Evolutionary conservation across 2,329 filamentous ascomycete species (phyloP).

Genomic region (Juglanconis sp.): DNA sequence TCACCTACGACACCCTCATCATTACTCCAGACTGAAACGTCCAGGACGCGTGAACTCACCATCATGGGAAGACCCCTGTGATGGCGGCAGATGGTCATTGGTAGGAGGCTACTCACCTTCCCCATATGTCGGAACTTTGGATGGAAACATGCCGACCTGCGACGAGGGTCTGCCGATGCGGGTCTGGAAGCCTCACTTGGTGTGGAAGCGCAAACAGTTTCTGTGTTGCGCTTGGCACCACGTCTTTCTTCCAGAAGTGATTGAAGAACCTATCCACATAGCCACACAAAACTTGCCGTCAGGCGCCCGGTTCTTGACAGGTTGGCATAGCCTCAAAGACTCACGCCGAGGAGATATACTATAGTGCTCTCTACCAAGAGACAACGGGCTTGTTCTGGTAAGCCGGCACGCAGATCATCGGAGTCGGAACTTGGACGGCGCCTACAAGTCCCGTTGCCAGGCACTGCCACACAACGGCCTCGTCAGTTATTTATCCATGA

Average conservation of each 20-base stretch:
- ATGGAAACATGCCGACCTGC: constrained; percentile 4
- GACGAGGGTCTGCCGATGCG: neutral
- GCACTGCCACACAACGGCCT: neutral
- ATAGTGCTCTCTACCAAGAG: too few relatives aligned
- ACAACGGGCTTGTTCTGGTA: neutral
- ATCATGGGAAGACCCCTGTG: neutral
- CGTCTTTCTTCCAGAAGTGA: too few relatives aligned
- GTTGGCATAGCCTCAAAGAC: too few relatives aligned
- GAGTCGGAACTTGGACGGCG: constrained; percentile 1
- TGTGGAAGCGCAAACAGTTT: too few relatives aligned
- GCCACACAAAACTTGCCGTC: too few relatives aligned
- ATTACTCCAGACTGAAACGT: neutral
- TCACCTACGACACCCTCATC: neutral
- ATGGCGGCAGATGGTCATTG: neutral
- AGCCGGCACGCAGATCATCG: constrained; percentile 1
- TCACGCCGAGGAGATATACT: too few relatives aligned
- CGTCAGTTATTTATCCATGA: neutral
- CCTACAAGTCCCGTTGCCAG: neutral
- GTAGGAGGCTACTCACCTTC: neutral
- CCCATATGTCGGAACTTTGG: constrained; percentile 8
- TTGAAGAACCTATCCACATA: too few relatives aligned
- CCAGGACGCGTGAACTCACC: neutral
- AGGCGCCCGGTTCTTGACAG: too few relatives aligned
- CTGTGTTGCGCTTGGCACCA: too few relatives aligned
- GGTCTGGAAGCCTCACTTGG: neutral